Base-by-base conservation (phyloP, 2,329 filamentous ascomycete species). In the Pseudogymnoascus sp. region DNA sequence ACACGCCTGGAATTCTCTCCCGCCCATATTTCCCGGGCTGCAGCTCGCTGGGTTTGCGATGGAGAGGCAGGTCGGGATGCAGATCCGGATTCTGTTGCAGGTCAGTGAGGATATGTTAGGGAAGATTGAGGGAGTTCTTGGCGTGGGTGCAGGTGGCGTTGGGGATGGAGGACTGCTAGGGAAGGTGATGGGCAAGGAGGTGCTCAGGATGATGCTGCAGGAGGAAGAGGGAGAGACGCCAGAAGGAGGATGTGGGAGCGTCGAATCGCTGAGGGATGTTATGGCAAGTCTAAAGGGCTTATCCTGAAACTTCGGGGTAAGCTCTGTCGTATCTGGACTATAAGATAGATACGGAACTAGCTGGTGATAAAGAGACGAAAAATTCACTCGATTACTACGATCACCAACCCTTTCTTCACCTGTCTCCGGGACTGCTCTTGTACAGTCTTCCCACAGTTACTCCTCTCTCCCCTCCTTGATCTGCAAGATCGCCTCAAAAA, bases 401-500 rank as follows among this genome's bases (percentile, higher is more conserved):
- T 90, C 90, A 29, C 85, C 81, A 31, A 93, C 73, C 19, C 19
- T 19, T 19, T 19, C 19, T 19, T 19, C 19, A 19, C 86, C 69
- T 92, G 87, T 65, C 94, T 82, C 11, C 84, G 84, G 72, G 91
- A 92, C 72, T 89, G 84, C 6, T 90, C 90, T 65, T 94, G 90
- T 0, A 89, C 89, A 61, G 75, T 80, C 39, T 92, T 70, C 8
- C 76, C 76, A 69, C 81, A 78, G 76, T 67, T 76, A 73, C 29
- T 73, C 65, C 16, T 79, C 74, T 61, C 62, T 62, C 65, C 68
- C 70, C 21, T 60, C 61, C 66, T 73, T 71, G 29, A 73, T 71
- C 14, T 65, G 49, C 5, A 55, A 16, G 11, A 55, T 21, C 11
- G 14, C 29, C 29, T 35, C 49, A 3, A 55, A 55, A 14, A 55